Percentiles rank a stretch among this genome's conserved stretches.
phyloP scores from a whole-genome alignment of 139 green algal genomes.

The Chlamydomonas applanata region DNA sequence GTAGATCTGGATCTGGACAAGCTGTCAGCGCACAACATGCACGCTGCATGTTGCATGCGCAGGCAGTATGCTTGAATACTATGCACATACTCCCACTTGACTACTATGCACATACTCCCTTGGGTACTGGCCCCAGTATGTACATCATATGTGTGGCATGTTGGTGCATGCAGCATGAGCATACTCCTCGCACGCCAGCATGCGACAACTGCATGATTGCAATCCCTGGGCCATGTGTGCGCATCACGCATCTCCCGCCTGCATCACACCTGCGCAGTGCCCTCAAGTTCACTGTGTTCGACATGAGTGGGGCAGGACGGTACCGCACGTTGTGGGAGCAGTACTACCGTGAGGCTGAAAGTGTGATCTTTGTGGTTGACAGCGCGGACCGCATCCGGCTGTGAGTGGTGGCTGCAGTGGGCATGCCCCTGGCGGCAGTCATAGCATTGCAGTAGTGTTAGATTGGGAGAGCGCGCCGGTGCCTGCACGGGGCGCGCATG shows the following conservation, averaged over 20 bases:
- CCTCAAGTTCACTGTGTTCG: constrained; percentile 78
- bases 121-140: no score
- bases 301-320: constrained; percentile 78
- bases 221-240: no score
- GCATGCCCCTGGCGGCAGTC: neutral
- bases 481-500: no score
- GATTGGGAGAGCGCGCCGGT: no score
- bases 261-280: constrained; percentile 27
- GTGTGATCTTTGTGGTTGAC: constrained; percentile 81
- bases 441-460: neutral
- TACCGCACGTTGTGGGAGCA: constrained; percentile 82
- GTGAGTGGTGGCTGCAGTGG: constrained; percentile 38
- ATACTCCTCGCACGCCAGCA: no score
- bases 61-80: no score
- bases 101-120: no score
- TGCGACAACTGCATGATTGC: no score
- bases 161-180: no score
- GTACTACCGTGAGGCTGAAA: constrained; percentile 75
- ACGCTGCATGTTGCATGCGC: neutral
- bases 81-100: no score
- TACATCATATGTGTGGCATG: no score
- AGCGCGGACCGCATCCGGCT: constrained; percentile 72
- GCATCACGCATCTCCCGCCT: neutral
- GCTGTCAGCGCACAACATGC: neutral
- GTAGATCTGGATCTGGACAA: neutral